Percentiles rank a stretch among this genome's conserved stretches.
phyloP scores from a whole-genome alignment of 2,329 filamentous ascomycete genomes.

The Hypoxylon sp. region DNA sequence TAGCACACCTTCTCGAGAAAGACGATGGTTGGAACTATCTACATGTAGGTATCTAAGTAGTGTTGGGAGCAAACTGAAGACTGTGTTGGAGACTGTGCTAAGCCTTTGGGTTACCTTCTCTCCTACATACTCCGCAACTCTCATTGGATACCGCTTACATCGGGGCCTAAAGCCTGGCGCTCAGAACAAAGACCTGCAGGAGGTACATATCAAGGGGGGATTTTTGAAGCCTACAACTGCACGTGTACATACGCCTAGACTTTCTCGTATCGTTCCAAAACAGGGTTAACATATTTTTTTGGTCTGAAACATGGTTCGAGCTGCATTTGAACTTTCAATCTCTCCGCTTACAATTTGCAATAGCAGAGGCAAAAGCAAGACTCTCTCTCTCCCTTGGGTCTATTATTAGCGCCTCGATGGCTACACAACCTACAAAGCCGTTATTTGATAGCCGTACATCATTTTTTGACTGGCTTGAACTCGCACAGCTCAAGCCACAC shows the following conservation, averaged over 20 bases:
- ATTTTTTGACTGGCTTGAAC: conserved; percentile 6
- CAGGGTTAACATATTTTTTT: conserved; percentile 30
- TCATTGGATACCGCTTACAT: conserved; percentile 14
- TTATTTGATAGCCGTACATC: conserved; percentile 29
- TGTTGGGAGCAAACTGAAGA: conserved; percentile 1
- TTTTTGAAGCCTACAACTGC: conserved; percentile 20
- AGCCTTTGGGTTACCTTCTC: conserved; percentile 34
- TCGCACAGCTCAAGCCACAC: conserved; percentile 31
- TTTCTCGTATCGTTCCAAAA: conserved; percentile 41
- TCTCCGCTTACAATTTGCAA: conserved; percentile 1
- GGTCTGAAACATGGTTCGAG: conserved; percentile 42
- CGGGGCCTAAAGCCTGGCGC: conserved; percentile 21
- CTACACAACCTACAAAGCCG: conserved; percentile 21
- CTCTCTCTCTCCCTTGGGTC: conserved; percentile 7
- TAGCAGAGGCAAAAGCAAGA: conserved; percentile 11
- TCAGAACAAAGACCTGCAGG: conserved; percentile 27
- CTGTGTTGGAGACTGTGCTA: conserved; percentile 35
- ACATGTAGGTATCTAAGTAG: background rate
- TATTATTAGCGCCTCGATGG: conserved; percentile 37
- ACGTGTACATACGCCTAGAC: conserved; percentile 26
- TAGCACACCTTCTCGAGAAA: conserved; percentile 2
- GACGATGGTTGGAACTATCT: conserved; percentile 1
- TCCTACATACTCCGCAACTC: conserved; percentile 3
- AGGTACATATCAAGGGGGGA: conserved; percentile 12
- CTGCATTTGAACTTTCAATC: conserved; percentile 36